Conservation (phyloP, 805 yeast genomes). For the Schwanniomyces vanrijiae region DNA sequence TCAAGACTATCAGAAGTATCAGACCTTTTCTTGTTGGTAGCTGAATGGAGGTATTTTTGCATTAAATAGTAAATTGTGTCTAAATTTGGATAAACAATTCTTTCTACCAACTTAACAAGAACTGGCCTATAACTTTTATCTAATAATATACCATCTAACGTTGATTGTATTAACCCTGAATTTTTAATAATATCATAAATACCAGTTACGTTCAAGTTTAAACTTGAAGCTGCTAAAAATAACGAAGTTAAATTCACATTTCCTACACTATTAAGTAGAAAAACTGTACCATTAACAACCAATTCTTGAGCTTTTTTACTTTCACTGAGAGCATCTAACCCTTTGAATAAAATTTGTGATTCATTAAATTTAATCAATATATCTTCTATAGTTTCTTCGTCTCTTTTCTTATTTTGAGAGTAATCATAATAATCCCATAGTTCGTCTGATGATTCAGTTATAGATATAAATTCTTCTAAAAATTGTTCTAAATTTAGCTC, state of each 20-base stretch:
- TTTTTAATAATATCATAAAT: slow-evolving; percentile 22
- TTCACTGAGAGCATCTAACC: slow-evolving; percentile 36
- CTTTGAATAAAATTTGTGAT: slow-evolving; percentile 33
- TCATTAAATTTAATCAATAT: slow-evolving; percentile 25
- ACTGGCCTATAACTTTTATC: slow-evolving; percentile 33
- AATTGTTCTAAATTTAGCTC: neutral
- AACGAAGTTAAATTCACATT: slow-evolving; percentile 10
- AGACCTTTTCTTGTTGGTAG: slow-evolving; percentile 9
- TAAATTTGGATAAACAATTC: slow-evolving; percentile 32
- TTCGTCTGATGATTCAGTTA: slow-evolving; percentile 3
- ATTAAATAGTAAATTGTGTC: slow-evolving; percentile 20
- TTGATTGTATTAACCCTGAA: slow-evolving; percentile 35
- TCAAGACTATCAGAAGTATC: slow-evolving; percentile 20
- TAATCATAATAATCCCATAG: slow-evolving; percentile 7
- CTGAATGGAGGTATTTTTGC: slow-evolving; percentile 21
- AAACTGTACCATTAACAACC: slow-evolving; percentile 33
- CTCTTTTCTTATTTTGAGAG: slow-evolving; percentile 16
- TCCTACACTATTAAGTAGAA: slow-evolving; percentile 10
- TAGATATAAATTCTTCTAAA: slow-evolving; percentile 6
- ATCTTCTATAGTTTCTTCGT: slow-evolving; percentile 23
- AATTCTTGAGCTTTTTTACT: slow-evolving; percentile 24
- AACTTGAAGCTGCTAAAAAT: slow-evolving; percentile 4
- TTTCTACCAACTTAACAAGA: slow-evolving; percentile 28
- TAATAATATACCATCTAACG: slow-evolving; percentile 38
- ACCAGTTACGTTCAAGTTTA: slow-evolving; percentile 18